A percentile compares a stretch with the other conserved stretches of the same genome.
Evolutionary conservation across 176 grass and related monocot genomes (phyloP).

Genomic region (Triticum monococcum): DNA sequence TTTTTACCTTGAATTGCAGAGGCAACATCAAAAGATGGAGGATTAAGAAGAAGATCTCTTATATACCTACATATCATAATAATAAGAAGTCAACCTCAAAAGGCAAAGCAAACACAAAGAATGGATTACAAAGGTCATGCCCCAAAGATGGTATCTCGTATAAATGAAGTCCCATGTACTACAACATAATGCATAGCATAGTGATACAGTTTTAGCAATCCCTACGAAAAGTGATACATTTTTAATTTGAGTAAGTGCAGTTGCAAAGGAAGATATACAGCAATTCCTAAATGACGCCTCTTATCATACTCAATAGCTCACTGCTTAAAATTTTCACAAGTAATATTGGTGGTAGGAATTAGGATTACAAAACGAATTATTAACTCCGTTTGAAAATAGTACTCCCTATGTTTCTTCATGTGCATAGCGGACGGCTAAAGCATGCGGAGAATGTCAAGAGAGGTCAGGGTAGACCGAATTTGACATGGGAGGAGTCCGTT

Average conservation of each 20-base stretch:
- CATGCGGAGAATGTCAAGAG: too few relatives aligned
- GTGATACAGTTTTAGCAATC: constrained; percentile 21
- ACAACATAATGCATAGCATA: constrained; percentile 10
- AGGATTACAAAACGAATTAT: constrained; percentile 13
- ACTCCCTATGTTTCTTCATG: neutral
- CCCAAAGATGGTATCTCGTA: neutral
- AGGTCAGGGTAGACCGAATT: too few relatives aligned
- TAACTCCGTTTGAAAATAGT: neutral
- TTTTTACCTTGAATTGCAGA: constrained; percentile 78
- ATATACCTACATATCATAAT: constrained; percentile 61
- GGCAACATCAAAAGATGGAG: constrained; percentile 75
- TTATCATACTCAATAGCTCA: neutral
- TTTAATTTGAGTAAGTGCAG: constrained; percentile 12
- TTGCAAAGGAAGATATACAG: neutral
- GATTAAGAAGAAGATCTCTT: constrained; percentile 96
- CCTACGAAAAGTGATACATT: neutral
- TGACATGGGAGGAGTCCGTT: too few relatives aligned
- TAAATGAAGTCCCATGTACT: neutral
- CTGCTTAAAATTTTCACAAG: neutral
- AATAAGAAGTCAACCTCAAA: neutral
- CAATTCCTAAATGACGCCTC: neutral
- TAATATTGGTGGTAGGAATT: neutral
- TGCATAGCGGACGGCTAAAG: neutral
- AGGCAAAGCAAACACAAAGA: neutral
- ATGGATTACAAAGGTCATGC: constrained; percentile 8